These are phyloP conservation scores for Gynostemma pentaphyllum DNA, from an alignment of 306 rosid genomes.

Conservation along the genomic window DNA sequence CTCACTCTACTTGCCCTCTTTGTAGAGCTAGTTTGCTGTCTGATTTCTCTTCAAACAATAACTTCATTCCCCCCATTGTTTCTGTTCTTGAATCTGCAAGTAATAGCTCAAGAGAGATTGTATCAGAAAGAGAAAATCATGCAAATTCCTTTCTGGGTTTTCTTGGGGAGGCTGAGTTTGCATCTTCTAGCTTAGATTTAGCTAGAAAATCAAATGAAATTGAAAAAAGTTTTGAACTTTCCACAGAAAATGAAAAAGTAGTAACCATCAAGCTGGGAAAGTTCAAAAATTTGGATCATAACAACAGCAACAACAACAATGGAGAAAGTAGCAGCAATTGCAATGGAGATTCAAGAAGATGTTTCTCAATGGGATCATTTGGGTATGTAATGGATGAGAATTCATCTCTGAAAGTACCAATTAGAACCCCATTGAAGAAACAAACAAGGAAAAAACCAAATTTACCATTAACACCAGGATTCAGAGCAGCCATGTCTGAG, in stretches of 20 bases:
- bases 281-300: slow-evolving; percentile 58
- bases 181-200: slow-evolving; percentile 3
- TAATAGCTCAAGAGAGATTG: slow-evolving; percentile 64
- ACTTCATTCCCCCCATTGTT: slow-evolving; percentile 43
- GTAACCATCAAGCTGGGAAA: slow-evolving; percentile 79
- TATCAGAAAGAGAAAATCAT: slow-evolving; percentile 34
- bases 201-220: slow-evolving; percentile 23
- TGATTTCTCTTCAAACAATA: slow-evolving; percentile 32
- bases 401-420: slow-evolving; percentile 57
- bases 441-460: slow-evolving; percentile 32
- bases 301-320: too few species aligned
- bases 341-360: slow-evolving; percentile 61
- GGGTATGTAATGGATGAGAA: slow-evolving; percentile 82
- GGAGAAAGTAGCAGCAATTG: slow-evolving; percentile 34
- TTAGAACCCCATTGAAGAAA: slow-evolving; percentile 40
- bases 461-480: slow-evolving; percentile 53
- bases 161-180: slow-evolving; percentile 23
- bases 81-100: slow-evolving; percentile 83
- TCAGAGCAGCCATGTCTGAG: slow-evolving; percentile 64
- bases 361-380: slow-evolving; percentile 94
- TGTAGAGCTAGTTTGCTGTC: slow-evolving; percentile 68
- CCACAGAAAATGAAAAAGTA: slow-evolving; percentile 21
- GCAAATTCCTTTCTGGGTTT: slow-evolving; percentile 30
- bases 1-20: slow-evolving; percentile 92
- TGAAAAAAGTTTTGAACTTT: slow-evolving; percentile 8